Base-by-base conservation (phyloP, 345 rosid species). In the Mangifera indica region DNA sequence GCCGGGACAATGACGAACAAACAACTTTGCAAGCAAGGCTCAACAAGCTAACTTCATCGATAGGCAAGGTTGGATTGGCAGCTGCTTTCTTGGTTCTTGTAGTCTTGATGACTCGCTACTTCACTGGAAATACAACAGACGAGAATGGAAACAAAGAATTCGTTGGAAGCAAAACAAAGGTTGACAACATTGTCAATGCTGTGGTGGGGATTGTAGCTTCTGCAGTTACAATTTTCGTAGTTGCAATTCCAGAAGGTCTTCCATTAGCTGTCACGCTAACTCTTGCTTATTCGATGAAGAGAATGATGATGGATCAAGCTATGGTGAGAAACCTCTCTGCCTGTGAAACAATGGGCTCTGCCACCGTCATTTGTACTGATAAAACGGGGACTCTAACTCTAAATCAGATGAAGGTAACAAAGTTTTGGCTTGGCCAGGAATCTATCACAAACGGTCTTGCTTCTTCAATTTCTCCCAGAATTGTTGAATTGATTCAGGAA, bases 331-430 rank as follows among this genome's bases (percentile, higher is more conserved):
- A 87, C 79, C 86, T 91, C 18, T 78, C 93, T 0, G 92, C 97
- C 3, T 92, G 96, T 32, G 98, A 93, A 73, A 90, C 95, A 2
- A 93, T 93, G 91, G 93, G 97, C 21, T 93, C 93, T 9, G 93
- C 95, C 0, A 87, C 94, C 3, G 79, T 77, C 11, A 86, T 93
- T 0, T 91, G 95, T 63, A 93, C 94, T 0, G 91, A 91, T 46
- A 93, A 88, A 82, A 91, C 96, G 8, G 97, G 97, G 13, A 89
- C 93, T n/a, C 85, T 93, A 34, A 93, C 98, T 5, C 70, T 84
- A 65, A 89, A 89, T 71, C 72, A 74, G 56, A 91, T 91, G 96
- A 81, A 71, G 60, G 96, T 89, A 60, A 87, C 86, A 0, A 82
- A 81, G 71, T 84, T 88, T 66, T 89, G 92, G 87, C 67, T 84